Conservation (phyloP, 495 filamentous ascomycete genomes). For the Xylaria intraflava region DNA sequence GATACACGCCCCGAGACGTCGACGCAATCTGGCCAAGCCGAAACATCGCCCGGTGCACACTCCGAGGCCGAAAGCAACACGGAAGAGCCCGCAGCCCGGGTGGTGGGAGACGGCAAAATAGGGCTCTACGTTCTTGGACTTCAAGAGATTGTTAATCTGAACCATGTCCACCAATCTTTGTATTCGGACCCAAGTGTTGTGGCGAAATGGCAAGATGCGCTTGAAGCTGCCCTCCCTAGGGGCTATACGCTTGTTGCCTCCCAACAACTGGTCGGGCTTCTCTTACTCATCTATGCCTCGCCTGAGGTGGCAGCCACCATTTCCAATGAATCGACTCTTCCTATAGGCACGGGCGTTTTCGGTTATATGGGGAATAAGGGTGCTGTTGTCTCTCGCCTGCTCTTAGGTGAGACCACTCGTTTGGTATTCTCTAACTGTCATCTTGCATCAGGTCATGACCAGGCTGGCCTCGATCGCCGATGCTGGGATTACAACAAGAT, state of each 20-base stretch:
- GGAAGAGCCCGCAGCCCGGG: constrained; percentile 23
- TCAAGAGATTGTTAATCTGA: constrained; percentile 87
- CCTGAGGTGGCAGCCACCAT: constrained; percentile 64
- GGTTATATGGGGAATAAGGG: constrained; percentile 98
- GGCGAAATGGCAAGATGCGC: constrained; percentile 70
- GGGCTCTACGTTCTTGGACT: constrained; percentile 86
- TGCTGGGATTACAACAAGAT: constrained; percentile 90
- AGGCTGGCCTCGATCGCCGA: constrained; percentile 66
- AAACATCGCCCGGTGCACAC: not conserved
- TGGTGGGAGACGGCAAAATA: constrained; percentile 53
- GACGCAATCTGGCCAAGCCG: not conserved
- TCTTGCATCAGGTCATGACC: constrained; percentile 78
- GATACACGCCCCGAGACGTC: constrained; percentile 8
- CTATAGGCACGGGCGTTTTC: constrained; percentile 65
- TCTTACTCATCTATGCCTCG: constrained; percentile 80
- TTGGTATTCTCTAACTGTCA: constrained; percentile 88
- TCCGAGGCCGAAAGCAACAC: not conserved
- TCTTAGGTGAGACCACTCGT: constrained; percentile 85
- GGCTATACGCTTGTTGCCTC: constrained; percentile 73
- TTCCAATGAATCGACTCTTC: constrained; percentile 67
- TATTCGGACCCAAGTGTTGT: constrained; percentile 65
- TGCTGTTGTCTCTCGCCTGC: constrained; percentile 69
- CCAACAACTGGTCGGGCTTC: constrained; percentile 78
- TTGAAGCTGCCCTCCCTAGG: constrained; percentile 62
- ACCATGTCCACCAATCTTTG: constrained; percentile 51